These are phyloP conservation scores for Candida morakotiae DNA, from an alignment of 805 yeast genomes.

Conservation along the genomic window DNA sequence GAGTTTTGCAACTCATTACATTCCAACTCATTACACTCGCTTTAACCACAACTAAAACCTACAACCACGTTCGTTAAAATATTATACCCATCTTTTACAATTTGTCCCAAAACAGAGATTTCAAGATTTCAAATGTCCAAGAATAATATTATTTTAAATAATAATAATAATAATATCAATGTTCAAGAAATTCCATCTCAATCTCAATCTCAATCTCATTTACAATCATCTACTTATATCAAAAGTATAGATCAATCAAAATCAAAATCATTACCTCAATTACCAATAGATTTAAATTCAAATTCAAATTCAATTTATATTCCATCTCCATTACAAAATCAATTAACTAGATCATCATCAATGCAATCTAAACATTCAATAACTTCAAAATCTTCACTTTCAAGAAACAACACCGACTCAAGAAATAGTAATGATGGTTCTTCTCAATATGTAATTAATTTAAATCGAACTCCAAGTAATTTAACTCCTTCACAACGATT, in stretches of 20 bases:
- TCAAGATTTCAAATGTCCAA: too few relatives aligned
- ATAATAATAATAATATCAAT: too few relatives aligned
- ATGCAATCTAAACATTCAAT: slow-evolving; percentile 12
- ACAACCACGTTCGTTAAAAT: too few relatives aligned
- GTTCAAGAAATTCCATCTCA: slow-evolving; percentile 10
- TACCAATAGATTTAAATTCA: not conserved
- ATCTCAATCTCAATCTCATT: too few relatives aligned
- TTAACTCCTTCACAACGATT: slow-evolving; percentile 30
- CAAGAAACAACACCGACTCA: not conserved
- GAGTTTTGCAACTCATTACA: too few relatives aligned
- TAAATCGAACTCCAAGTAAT: slow-evolving; percentile 21
- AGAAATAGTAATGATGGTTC: not conserved
- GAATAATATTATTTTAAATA: too few relatives aligned
- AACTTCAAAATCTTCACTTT: slow-evolving; percentile 1
- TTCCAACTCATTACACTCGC: too few relatives aligned
- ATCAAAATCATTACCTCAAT: not conserved
- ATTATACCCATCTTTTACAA: too few relatives aligned
- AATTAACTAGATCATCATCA: slow-evolving; percentile 15
- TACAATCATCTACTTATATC: too few relatives aligned
- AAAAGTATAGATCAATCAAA: too few relatives aligned
- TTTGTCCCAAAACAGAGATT: too few relatives aligned
- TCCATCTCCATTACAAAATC: slow-evolving; percentile 15
- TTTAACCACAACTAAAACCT: too few relatives aligned
- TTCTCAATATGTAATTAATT: slow-evolving; percentile 15
- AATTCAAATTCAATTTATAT: not conserved